phyloP scores from a whole-genome alignment of 1,284 basidiomycete genomes.

The Golubevia pallescens region DNA sequence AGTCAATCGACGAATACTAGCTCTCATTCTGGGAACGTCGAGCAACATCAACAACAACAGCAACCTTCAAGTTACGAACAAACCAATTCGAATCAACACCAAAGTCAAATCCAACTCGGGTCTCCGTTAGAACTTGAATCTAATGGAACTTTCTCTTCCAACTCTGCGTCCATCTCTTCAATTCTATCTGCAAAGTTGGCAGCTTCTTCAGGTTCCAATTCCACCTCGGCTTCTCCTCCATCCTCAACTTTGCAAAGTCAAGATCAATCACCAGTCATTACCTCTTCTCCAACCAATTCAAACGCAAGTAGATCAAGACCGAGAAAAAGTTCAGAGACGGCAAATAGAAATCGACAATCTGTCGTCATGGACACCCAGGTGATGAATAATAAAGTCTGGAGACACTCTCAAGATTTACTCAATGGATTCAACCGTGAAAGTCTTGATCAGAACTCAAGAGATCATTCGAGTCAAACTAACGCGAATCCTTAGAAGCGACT shows the following conservation, averaged over 20 bases:
- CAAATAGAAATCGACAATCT: neutral
- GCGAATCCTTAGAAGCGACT: too few relatives aligned
- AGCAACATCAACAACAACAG: neutral
- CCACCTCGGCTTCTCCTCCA: neutral
- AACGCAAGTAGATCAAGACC: neutral
- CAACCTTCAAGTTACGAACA: neutral
- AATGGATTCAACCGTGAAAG: neutral
- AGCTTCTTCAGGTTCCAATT: neutral
- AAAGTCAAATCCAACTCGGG: neutral
- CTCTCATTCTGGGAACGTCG: neutral
- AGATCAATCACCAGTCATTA: neutral
- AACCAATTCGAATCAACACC: neutral
- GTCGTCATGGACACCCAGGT: neutral
- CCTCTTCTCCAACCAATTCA: neutral
- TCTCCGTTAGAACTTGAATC: neutral
- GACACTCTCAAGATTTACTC: neutral
- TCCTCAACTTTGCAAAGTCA: neutral
- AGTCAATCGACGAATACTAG: neutral
- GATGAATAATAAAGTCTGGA: neutral
- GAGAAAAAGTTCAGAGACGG: neutral
- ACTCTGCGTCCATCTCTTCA: neutral
- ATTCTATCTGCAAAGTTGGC: neutral
- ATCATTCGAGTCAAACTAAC: too few relatives aligned
- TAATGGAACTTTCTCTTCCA: neutral
- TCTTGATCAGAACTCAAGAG: too few relatives aligned